Conservation (phyloP, 2,329 filamentous ascomycete genomes). For the Fusarium sacchari region DNA sequence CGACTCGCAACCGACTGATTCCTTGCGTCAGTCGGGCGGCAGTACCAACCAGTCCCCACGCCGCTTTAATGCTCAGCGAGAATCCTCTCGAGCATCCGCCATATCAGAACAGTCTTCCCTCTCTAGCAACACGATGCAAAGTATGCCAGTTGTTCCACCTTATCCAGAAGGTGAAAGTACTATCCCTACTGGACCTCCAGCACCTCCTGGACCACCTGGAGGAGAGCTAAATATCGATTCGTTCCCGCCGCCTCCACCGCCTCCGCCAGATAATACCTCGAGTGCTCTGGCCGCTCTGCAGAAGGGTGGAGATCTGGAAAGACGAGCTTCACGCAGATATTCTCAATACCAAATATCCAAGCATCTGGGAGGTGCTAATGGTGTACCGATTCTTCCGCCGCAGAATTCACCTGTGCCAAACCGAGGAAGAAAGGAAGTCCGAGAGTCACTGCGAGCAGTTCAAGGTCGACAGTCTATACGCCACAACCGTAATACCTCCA, state of each 20-base stretch:
- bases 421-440: conserved; percentile 78
- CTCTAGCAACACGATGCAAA: conserved; percentile 81
- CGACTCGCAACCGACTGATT: conserved; percentile 48
- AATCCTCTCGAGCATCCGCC: conserved; percentile 61
- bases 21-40: conserved; percentile 41
- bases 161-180: conserved; percentile 71
- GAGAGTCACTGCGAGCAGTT: conserved; percentile 82
- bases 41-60: conserved; percentile 56
- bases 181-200: conserved; percentile 56
- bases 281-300: conserved; percentile 93
- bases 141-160: conserved; percentile 77
- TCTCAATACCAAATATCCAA: conserved; percentile 98
- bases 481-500: conserved; percentile 61
- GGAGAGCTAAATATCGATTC: conserved; percentile 68
- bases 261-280: conserved; percentile 79
- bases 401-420: conserved; percentile 88
- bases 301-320: conserved; percentile 89
- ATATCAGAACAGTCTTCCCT: conserved; percentile 71
- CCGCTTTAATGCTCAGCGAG: conserved; percentile 59
- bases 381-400: conserved; percentile 85
- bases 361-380: conserved; percentile 83
- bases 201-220: conserved; percentile 50
- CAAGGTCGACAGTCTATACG: conserved; percentile 63
- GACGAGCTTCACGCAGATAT: conserved; percentile 90
- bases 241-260: conserved; percentile 75